Percentiles rank a stretch among this genome's conserved stretches.
Conservation (phyloP, 441 rosid genomes). For the Pelargonium citronellum region DNA sequence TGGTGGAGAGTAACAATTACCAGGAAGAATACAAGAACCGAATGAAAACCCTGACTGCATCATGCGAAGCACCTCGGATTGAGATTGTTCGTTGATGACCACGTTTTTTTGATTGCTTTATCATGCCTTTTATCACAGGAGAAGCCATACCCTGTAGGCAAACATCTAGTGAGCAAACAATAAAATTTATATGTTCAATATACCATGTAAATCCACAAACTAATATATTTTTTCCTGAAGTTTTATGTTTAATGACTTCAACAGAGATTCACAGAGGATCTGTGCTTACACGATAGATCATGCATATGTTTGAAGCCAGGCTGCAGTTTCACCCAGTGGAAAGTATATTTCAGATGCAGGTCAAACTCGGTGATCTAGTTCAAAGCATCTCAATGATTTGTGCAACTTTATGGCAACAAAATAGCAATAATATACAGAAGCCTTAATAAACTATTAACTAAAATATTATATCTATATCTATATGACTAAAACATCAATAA, state of each 20-base stretch:
- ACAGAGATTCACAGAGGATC: neutral
- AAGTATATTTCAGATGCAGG: too few relatives aligned
- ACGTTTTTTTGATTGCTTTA: conserved; percentile 48
- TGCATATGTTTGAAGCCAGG: too few relatives aligned
- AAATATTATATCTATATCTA: too few relatives aligned
- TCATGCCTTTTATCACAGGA: conserved; percentile 62
- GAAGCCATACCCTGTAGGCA: conserved; percentile 70
- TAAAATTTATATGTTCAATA: conserved; percentile 14
- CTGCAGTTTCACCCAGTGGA: too few relatives aligned
- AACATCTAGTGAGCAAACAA: conserved; percentile 10
- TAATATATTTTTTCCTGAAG: neutral
- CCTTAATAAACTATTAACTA: too few relatives aligned
- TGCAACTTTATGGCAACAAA: too few relatives aligned
- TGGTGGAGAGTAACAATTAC: conserved; percentile 33
- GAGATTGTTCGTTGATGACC: conserved; percentile 41
- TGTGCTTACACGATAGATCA: too few relatives aligned
- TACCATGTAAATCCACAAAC: neutral
- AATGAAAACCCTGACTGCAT: conserved; percentile 69
- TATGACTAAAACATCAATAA: too few relatives aligned
- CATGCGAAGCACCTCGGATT: conserved; percentile 62
- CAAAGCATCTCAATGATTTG: too few relatives aligned
- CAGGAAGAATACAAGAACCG: conserved; percentile 77
- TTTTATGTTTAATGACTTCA: neutral
- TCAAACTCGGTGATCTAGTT: too few relatives aligned
- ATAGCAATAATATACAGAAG: too few relatives aligned